Conservation (phyloP, 768 basidiomycete genomes). For the Sarcodon sp. region DNA sequence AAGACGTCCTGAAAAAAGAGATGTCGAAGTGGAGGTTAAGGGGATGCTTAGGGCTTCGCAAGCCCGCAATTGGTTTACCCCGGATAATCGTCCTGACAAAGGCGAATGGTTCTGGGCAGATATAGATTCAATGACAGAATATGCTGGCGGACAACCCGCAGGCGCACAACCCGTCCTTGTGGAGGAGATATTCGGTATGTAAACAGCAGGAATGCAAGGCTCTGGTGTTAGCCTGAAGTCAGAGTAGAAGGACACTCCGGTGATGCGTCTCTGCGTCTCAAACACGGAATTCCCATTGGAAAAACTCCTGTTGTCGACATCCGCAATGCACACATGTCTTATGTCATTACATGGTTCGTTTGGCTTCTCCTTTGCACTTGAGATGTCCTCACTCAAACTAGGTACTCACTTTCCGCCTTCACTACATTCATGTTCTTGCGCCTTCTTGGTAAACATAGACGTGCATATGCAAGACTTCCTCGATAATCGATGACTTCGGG, state of each 20-base stretch:
- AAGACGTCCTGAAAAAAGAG: slow-evolving; percentile 20
- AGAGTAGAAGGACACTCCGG: slow-evolving; percentile 73
- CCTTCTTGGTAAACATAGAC: slow-evolving; percentile 47
- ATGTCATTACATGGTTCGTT: slow-evolving; percentile 85
- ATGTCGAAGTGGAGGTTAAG: slow-evolving; percentile 55
- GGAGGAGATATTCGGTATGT: slow-evolving; percentile 84
- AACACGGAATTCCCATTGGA: slow-evolving; percentile 76
- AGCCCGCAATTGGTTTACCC: slow-evolving; percentile 69
- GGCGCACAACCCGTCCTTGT: slow-evolving; percentile 81
- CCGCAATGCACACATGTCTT: slow-evolving; percentile 88
- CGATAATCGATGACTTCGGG: slow-evolving; percentile 19
- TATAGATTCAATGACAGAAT: slow-evolving; percentile 64
- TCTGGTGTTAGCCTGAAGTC: neutral
- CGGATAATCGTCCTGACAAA: slow-evolving; percentile 69
- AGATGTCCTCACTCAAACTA: slow-evolving; percentile 16
- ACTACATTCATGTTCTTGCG: slow-evolving; percentile 77
- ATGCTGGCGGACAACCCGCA: slow-evolving; percentile 57
- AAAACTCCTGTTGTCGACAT: slow-evolving; percentile 74
- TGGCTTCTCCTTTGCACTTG: neutral
- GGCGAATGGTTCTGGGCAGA: slow-evolving; percentile 93
- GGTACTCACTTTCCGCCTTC: slow-evolving; percentile 83
- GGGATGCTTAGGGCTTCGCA: slow-evolving; percentile 83
- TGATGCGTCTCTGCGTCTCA: slow-evolving; percentile 43
- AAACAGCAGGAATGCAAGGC: neutral
- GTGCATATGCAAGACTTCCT: slow-evolving; percentile 36